A percentile compares a stretch with the other conserved stretches of the same genome.
phyloP scores from a whole-genome alignment of 176 grass and related monocot genomes.

The Triticum timopheevii region DNA sequence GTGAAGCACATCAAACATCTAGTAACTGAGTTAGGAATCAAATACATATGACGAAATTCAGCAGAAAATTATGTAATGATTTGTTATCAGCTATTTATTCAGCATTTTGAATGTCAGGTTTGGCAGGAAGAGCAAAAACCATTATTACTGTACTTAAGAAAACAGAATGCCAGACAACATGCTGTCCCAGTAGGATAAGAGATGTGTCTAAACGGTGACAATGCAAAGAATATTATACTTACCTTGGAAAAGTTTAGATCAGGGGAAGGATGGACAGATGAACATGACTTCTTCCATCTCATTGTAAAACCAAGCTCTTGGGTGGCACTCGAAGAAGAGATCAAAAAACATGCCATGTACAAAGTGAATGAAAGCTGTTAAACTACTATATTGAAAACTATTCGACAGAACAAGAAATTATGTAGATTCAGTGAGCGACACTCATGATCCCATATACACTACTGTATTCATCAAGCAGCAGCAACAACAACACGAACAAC shows the following conservation, averaged over 20 bases:
- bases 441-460: not conserved
- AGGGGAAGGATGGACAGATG: not conserved
- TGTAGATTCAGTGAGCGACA: not conserved
- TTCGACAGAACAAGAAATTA: not conserved
- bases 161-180: not conserved
- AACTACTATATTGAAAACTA: not conserved
- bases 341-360: not conserved
- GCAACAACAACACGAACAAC: not conserved
- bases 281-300: not conserved
- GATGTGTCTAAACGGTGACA: slow-evolving; percentile 4
- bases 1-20: slow-evolving; percentile 96
- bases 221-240: slow-evolving; percentile 5
- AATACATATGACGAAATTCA: slow-evolving; percentile 10
- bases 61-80: no score
- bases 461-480: not conserved
- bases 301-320: not conserved
- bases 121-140: slow-evolving; percentile 16
- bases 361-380: not conserved
- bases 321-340: not conserved
- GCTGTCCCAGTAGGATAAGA: not conserved
- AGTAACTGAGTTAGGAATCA: slow-evolving; percentile 23
- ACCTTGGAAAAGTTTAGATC: not conserved
- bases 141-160: not conserved
- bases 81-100: no score
- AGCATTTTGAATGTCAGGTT: not conserved